Base-by-base conservation (phyloP, 169 alveolate genomes). In the Cryptosporidium parvum region DNA sequence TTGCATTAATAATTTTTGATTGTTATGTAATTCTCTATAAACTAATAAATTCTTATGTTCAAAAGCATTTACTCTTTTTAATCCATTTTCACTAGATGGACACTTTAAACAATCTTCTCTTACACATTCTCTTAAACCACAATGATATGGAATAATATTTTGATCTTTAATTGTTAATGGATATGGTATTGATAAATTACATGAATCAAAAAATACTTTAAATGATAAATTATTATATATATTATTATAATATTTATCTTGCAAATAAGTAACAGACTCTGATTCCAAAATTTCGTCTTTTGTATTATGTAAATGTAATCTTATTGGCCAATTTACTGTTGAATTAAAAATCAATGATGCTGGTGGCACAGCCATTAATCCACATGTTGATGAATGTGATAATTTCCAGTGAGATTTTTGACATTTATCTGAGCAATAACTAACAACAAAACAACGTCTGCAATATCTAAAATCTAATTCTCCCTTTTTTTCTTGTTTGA, bases 281-380 rank as follows among this genome's bases (percentile, higher is more conserved):
- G 89, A 29, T 29, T 80, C 89, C 52, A 80, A 39, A 45, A 80
- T 12, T 21, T 67, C 62, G 14, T 59, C 48, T 1, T 35, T 62
- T n/a, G 80, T 80, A 23, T 62, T 62, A 65, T 80, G 89, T 62
- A 80, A 29, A 65, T 80, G 89, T 26, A 80, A 1, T 37, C 80
- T 80, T 21, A 80, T 37, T 61, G 89, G 89, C 89, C 89, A 80
- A 62, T 80, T 80, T 33, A 80, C 89, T 39, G 89, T 80, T 39
- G 89, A 80, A 80, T 80, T 80, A 62, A 80, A 80, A 62, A 80
- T 44, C 12, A 80, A 26, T 0, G 75, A 42, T 80, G 62, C 67
- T 37, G 89, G 89, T 16, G 89, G 89, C 26, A 59, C 75, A 14
- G 89, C 35, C 89, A 80, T 80, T 44, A 80, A 48, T 26, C 89